Conservation (phyloP, 2,329 filamentous ascomycete genomes). For the Talaromyces sp. region DNA sequence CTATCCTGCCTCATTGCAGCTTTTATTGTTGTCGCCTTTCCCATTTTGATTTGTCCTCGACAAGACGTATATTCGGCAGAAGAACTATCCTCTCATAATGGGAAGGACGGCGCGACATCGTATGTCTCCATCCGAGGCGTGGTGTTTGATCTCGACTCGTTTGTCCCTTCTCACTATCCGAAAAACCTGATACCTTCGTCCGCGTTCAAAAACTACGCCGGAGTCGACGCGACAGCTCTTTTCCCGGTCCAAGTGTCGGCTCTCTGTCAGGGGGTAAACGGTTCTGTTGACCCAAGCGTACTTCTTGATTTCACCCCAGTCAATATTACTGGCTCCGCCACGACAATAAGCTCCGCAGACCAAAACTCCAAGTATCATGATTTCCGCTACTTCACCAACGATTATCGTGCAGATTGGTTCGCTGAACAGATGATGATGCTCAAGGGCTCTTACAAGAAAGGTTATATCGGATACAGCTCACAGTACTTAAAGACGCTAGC, state of each 20-base stretch:
- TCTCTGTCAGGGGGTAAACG: conserved; percentile 75
- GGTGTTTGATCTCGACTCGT: conserved; percentile 78
- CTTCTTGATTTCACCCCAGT: conserved; percentile 76
- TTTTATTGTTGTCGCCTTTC: conserved; percentile 91
- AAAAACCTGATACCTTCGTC: conserved; percentile 59
- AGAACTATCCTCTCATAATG: conserved; percentile 73
- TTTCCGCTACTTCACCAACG: conserved; percentile 80
- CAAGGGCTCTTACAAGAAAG: conserved; percentile 77
- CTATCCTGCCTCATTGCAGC: conserved; percentile 70
- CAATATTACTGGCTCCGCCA: conserved; percentile 70
- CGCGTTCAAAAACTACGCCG: conserved; percentile 75
- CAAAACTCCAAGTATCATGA: conserved; percentile 82
- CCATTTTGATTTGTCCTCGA: conserved; percentile 81
- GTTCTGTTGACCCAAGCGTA: conserved; percentile 66
- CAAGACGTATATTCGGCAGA: conserved; percentile 81
- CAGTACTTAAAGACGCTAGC: conserved; percentile 72
- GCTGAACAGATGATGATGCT: conserved; percentile 80
- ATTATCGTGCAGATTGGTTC: conserved; percentile 88
- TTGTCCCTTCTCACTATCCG: conserved; percentile 76
- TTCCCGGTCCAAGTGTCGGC: conserved; percentile 95
- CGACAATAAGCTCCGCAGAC: conserved; percentile 65
- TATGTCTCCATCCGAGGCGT: conserved; percentile 84
- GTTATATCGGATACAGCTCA: conserved; percentile 78
- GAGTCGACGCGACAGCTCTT: conserved; percentile 78
- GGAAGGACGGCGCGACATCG: conserved; percentile 62